Conservation (phyloP, 1,139 yeast species). For the Kurtzmaniella quercitrusa region DNA sequence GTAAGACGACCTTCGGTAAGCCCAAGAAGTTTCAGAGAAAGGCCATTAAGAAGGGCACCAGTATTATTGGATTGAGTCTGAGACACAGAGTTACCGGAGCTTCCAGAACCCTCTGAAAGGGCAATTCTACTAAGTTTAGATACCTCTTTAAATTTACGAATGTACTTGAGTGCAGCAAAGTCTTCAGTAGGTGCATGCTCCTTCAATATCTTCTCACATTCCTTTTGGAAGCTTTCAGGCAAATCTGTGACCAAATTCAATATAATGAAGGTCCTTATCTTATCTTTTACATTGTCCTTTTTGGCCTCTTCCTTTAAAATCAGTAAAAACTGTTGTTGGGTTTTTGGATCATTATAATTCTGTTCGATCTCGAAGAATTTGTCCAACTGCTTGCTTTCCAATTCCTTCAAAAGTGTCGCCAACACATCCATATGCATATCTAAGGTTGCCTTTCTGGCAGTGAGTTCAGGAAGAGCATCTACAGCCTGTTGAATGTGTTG, state of each 20-base stretch:
- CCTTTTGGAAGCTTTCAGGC: conserved; percentile 55
- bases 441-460: conserved; percentile 80
- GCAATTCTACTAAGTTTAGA: conserved; percentile 59
- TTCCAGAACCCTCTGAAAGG: conserved; percentile 18
- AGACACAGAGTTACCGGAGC: conserved; percentile 12
- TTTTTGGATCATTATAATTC: conserved; percentile 56
- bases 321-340: conserved; percentile 56
- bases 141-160: conserved; percentile 76
- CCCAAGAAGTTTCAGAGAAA: conserved; percentile 74
- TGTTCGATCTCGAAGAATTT: conserved; percentile 93
- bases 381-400: conserved; percentile 82
- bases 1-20: conserved; percentile 77
- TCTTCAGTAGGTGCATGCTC: conserved; percentile 52
- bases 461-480: conserved; percentile 85
- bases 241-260: conserved; percentile 58
- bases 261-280: conserved; percentile 81
- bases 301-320: conserved; percentile 48
- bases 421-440: conserved; percentile 98
- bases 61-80: conserved; percentile 19
- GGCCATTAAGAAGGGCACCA: conserved; percentile 70
- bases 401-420: conserved; percentile 74
- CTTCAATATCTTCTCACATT: conserved; percentile 61
- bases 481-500: conserved; percentile 83
- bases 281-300: conserved; percentile 64
- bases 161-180: conserved; percentile 61